A percentile compares a stretch with the other conserved stretches of the same genome.
Conservation (phyloP, 305 asterid species). For the Solanum hybrid region DNA sequence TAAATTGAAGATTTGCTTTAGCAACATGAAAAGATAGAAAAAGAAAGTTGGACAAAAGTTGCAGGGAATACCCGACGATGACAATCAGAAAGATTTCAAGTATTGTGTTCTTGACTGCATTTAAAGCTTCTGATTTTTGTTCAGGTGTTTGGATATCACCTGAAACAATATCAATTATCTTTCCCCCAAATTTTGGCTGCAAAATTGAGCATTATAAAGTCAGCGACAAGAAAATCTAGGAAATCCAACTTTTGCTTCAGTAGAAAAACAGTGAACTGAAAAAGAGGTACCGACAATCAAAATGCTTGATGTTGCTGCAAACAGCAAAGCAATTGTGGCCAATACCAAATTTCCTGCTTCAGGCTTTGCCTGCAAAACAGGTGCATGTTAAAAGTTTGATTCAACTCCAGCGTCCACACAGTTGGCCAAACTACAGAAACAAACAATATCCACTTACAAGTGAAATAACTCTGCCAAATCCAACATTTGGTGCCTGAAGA, state of each 20-base stretch:
- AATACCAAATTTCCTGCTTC: constrained; percentile 56
- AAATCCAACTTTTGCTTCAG: background rate
- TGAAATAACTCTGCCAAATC: constrained; percentile 58
- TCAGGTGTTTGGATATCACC: constrained; percentile 49
- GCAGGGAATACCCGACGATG: constrained; percentile 46
- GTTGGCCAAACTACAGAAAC: background rate
- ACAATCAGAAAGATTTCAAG: constrained; percentile 49
- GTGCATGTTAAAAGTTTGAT: constrained; percentile 2
- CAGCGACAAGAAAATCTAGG: background rate
- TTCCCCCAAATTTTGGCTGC: constrained; percentile 83
- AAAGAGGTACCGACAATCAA: constrained; percentile 51
- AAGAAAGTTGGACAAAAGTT: constrained; percentile 3
- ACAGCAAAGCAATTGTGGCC: constrained; percentile 65
- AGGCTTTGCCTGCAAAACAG: constrained; percentile 56
- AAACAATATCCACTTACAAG: constrained; percentile 45
- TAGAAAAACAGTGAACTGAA: background rate
- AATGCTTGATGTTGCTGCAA: constrained; percentile 65
- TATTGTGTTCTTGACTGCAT: constrained; percentile 55
- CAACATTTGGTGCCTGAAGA: constrained; percentile 66
- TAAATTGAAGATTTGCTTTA: background rate
- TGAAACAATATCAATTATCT: constrained; percentile 71
- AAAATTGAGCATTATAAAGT: constrained; percentile 11
- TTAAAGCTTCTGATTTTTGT: constrained; percentile 56
- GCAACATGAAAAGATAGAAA: constrained; percentile 3
- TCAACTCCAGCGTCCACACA: background rate